These are phyloP conservation scores for Gilbertella persicaria DNA, from an alignment of 371 early-diverging fungal genomes.

Conservation along the genomic window DNA sequence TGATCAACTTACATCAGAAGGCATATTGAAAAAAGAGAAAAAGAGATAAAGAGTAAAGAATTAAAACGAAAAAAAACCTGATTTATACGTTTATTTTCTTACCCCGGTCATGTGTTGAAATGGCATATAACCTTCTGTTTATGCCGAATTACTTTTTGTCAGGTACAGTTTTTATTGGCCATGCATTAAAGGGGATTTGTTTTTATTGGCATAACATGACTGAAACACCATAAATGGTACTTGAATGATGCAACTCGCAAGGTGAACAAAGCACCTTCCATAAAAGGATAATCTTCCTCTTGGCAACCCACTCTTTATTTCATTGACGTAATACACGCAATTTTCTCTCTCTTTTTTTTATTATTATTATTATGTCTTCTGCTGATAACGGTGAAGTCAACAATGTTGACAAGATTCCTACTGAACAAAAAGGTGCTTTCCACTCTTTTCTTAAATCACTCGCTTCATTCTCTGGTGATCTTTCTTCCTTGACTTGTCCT, in stretches of 20 bases:
- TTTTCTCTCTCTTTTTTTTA: constrained; percentile 1
- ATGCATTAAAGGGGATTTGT: too few relatives aligned
- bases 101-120: background rate
- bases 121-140: too few relatives aligned
- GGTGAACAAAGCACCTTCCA: too few relatives aligned
- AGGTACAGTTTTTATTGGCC: too few relatives aligned
- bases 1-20: too few relatives aligned
- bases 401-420: constrained; percentile 57
- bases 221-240: too few relatives aligned
- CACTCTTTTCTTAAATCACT: constrained; percentile 69
- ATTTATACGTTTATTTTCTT: background rate
- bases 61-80: background rate
- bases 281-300: too few relatives aligned
- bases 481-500: constrained; percentile 75
- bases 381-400: constrained; percentile 35
- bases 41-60: background rate
- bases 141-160: too few relatives aligned
- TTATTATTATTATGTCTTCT: constrained; percentile 11
- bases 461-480: constrained; percentile 75
- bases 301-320: too few relatives aligned
- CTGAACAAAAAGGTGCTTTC: constrained; percentile 66
- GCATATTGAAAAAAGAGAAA: constrained; percentile 1
- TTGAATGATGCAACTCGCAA: too few relatives aligned
- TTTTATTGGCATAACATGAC: too few relatives aligned
- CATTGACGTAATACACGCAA: constrained; percentile 3